Evolutionary conservation across 2,329 filamentous ascomycete genomes (phyloP).

Genomic region (Harringtonia lauricola): DNA sequence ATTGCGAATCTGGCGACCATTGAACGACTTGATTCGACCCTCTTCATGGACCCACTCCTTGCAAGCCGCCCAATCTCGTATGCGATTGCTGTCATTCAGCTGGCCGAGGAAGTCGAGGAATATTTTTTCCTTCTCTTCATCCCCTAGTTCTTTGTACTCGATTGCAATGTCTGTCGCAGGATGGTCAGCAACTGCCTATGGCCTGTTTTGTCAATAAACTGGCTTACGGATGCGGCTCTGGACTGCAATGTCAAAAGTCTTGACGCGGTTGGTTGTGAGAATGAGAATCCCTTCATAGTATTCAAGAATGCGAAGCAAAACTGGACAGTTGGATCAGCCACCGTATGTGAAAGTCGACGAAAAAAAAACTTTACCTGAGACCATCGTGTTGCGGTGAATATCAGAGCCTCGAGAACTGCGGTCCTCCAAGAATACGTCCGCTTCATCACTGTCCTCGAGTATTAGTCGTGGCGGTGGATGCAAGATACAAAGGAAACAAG

Average conservation of each 20-base stretch:
- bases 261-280: no score
- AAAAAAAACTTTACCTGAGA: no score
- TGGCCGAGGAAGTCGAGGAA: not conserved
- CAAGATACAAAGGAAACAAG: no score
- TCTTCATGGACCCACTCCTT: not conserved
- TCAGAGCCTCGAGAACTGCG: not conserved
- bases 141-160: not conserved
- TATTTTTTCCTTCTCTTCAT: not conserved
- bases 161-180: not conserved
- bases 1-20: not conserved
- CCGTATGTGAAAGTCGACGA: no score
- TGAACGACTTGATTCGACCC: not conserved
- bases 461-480: no score
- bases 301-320: no score
- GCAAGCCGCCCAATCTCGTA: not conserved
- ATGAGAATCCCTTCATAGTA: no score
- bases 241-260: no score
- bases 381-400: not conserved
- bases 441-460: not conserved
- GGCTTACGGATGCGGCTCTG: not conserved
- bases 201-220: no score
- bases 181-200: not conserved
- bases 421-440: not conserved
- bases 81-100: not conserved
- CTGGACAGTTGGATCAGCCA: no score